Evolutionary conservation across 2,329 filamentous ascomycete genomes (phyloP), one percentile per base, ranked within the genome.

Genomic region (Ilyonectria sp.): DNA sequence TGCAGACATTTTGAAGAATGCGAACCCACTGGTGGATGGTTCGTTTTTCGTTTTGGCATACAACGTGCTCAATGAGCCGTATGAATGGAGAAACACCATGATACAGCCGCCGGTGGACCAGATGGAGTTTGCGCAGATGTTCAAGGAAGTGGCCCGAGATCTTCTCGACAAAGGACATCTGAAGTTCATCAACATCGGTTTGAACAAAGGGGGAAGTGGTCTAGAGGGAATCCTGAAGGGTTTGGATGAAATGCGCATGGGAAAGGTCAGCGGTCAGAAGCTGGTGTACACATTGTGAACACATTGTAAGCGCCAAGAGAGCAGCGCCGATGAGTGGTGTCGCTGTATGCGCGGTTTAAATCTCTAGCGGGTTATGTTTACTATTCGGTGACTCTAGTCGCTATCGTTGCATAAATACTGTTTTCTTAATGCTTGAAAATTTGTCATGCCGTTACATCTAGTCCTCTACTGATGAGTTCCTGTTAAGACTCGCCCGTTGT

Each of bases 211-310:
- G 4, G 58, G 63, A 1, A 57, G 15, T 40, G 37, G 13, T 4
- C 37, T 40, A 6, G 37, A 15, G 6, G 37, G 17, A 6, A 11
- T 40, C 6, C n/a, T 69, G 0, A 40, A 63, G 29, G 68, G 68
- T 0, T 19, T 67, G 15, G 63, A 70, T 21, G 58, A 63, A 43
- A n/a, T 67, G 17, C 58, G 57, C 19, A 57, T 37, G 4, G 40
- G 59, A 3, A 67, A 60, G 11, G 67, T 70, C 4, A 57, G 49
- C 10, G 55, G 43, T 13, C 46, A 52, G 21, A 70, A 29, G 37
- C 3, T 70, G 6, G 59, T 69, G 4, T 69, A 69, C 15, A 69
- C 65, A 6, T 26, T 67, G 13, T 56, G 31, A 33, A 9, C 31
- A n/a, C n/a, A n/a, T n/a, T n/a, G n/a, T n/a, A n/a, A n/a, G n/a